phyloP scores from a whole-genome alignment of 345 rosid genomes.

The Eucalyptus lansdowneana region DNA sequence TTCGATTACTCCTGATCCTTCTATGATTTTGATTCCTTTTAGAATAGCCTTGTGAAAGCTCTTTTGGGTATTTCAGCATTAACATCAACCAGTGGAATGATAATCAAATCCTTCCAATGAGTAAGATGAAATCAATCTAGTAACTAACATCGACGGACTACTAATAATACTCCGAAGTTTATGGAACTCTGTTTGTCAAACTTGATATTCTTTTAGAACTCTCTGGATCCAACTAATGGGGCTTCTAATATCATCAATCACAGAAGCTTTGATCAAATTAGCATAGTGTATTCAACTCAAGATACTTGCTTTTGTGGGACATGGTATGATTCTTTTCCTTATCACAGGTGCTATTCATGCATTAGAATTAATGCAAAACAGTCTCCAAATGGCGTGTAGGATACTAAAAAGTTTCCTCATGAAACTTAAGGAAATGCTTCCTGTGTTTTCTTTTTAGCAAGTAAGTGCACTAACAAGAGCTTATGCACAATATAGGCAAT shows the following conservation, averaged over 20 bases:
- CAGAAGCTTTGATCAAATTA: neutral
- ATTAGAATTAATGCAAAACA: neutral
- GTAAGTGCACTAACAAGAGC: neutral
- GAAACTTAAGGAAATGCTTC: neutral
- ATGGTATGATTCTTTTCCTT: neutral
- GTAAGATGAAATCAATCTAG: too few species aligned
- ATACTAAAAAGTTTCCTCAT: too few species aligned
- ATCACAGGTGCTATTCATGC: neutral
- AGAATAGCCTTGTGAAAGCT: too few species aligned
- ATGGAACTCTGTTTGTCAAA: too few species aligned
- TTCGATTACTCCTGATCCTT: too few species aligned
- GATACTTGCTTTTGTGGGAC: neutral
- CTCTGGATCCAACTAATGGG: too few species aligned
- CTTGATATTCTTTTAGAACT: too few species aligned
- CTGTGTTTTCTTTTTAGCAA: neutral
- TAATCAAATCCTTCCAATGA: rapidly evolving
- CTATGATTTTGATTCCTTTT: too few species aligned
- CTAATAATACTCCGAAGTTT: too few species aligned
- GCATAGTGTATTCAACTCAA: neutral
- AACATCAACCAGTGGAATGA: too few species aligned
- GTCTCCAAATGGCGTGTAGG: neutral
- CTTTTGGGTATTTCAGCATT: too few species aligned
- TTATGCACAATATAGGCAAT: neutral
- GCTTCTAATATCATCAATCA: neutral
- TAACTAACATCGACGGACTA: too few species aligned